These are phyloP conservation scores for Punctularia strigosozonata DNA, from an alignment of 768 basidiomycete genomes.

Conservation along the genomic window DNA sequence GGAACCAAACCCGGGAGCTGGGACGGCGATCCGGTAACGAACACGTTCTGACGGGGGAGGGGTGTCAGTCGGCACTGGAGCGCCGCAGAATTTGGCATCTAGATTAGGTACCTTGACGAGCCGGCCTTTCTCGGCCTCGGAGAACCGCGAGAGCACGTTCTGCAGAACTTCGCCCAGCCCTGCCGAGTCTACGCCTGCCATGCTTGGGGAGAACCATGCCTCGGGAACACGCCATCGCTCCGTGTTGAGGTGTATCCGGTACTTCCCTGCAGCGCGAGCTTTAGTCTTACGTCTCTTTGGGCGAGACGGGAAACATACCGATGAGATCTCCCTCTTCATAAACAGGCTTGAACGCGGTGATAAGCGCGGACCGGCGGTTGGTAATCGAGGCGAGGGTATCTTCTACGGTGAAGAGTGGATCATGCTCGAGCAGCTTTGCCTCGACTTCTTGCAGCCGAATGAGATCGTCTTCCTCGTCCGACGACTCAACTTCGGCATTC, in stretches of 20 bases:
- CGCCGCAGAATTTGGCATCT: not conserved
- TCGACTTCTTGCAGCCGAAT: conserved; percentile 64
- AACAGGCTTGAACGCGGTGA: conserved; percentile 74
- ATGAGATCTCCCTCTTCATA: conserved; percentile 69
- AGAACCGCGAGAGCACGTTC: conserved; percentile 66
- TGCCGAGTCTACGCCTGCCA: conserved; percentile 91
- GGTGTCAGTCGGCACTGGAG: too few species aligned
- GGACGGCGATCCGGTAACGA: conserved; percentile 77
- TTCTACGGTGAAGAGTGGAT: conserved; percentile 72
- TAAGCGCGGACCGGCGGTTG: conserved; percentile 70
- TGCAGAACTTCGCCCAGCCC: conserved; percentile 90
- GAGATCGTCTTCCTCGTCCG: conserved; percentile 85
- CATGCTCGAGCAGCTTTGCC: conserved; percentile 66
- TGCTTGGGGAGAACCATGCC: conserved; percentile 84
- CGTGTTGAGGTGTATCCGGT: conserved; percentile 79
- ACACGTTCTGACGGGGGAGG: conserved; percentile 59
- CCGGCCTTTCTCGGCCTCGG: conserved; percentile 50
- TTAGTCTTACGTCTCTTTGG: not conserved
- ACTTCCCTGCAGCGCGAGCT: conserved; percentile 28
- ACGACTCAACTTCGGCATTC: conserved; percentile 63
- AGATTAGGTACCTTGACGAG: conserved; percentile 56
- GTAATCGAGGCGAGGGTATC: conserved; percentile 75
- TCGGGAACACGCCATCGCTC: conserved; percentile 90
- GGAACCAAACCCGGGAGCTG: conserved; percentile 56
- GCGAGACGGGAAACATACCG: conserved; percentile 23